These are phyloP conservation scores for Cordyceps cicadae DNA, from an alignment of 2,329 filamentous ascomycete species.

Conservation along the genomic window DNA sequence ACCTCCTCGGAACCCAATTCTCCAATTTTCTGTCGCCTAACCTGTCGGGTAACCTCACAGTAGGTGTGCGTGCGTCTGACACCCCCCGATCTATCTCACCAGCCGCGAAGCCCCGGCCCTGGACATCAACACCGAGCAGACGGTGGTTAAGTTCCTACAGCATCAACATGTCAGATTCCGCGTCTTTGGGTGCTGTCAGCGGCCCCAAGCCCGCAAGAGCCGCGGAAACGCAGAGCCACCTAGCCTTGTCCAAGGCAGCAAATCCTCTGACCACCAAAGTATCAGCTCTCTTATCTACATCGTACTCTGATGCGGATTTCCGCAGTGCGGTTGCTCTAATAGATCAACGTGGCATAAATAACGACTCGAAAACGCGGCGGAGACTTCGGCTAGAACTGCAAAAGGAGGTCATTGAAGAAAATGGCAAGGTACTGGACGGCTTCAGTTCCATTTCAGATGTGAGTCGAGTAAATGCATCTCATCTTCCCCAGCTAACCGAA, in stretches of 20 bases:
- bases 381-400: slow-evolving; percentile 76
- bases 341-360: slow-evolving; percentile 62
- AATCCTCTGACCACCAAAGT: slow-evolving; percentile 75
- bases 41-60: too few species aligned
- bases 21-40: too few species aligned
- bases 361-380: slow-evolving; percentile 69
- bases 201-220: neutral
- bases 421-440: slow-evolving; percentile 79
- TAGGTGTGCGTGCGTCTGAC: neutral
- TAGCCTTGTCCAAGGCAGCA: slow-evolving; percentile 23
- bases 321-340: slow-evolving; percentile 73
- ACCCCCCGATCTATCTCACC: neutral
- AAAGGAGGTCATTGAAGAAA: slow-evolving; percentile 86
- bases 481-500: slow-evolving; percentile 20
- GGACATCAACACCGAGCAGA: neutral
- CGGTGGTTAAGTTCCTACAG: neutral
- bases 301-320: slow-evolving; percentile 88
- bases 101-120: neutral
- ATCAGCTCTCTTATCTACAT: slow-evolving; percentile 77
- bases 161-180: neutral
- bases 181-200: neutral
- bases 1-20: too few species aligned
- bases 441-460: slow-evolving; percentile 88
- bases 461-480: slow-evolving; percentile 20
- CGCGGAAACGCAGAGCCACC: neutral